Conservation (phyloP, 768 basidiomycete species). For the Rhodotorula toruloides region DNA sequence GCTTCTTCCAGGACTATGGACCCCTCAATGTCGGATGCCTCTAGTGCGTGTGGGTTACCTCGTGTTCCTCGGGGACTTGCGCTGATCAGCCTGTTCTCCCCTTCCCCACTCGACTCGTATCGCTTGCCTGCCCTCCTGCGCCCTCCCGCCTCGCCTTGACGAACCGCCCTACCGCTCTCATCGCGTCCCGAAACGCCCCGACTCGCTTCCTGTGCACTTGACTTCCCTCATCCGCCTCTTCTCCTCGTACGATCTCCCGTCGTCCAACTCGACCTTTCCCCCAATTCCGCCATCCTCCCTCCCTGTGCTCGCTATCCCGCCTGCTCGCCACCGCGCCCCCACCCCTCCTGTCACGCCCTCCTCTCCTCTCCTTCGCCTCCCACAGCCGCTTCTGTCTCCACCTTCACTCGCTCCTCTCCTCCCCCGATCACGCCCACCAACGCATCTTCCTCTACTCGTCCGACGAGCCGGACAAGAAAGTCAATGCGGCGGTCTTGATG, state of each 20-base stretch:
- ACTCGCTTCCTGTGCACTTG: neutral
- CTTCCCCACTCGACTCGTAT: neutral
- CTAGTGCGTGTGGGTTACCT: constrained; percentile 39
- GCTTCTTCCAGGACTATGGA: constrained; percentile 93
- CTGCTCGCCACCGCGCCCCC: neutral
- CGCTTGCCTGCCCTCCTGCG: too few relatives aligned
- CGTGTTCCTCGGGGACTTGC: too few relatives aligned
- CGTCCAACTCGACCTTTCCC: neutral
- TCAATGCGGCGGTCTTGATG: constrained; percentile 90
- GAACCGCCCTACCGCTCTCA: too few relatives aligned
- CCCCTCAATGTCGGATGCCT: constrained; percentile 50
- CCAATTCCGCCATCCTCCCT: neutral
- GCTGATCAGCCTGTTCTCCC: neutral
- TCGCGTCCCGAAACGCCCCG: too few relatives aligned
- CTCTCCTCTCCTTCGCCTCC: neutral
- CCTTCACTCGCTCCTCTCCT: constrained; percentile 81
- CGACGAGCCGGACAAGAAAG: constrained; percentile 75
- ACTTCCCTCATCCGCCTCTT: neutral
- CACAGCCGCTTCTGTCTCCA: constrained; percentile 64
- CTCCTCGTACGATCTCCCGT: neutral
- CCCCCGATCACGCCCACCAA: constrained; percentile 44
- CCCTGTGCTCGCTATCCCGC: too few relatives aligned
- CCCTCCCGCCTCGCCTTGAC: too few relatives aligned
- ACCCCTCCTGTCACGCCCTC: neutral
- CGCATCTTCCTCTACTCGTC: constrained; percentile 84